Base-by-base conservation (phyloP, 192 early-diverging fungal genomes). In the Backusella circina region DNA sequence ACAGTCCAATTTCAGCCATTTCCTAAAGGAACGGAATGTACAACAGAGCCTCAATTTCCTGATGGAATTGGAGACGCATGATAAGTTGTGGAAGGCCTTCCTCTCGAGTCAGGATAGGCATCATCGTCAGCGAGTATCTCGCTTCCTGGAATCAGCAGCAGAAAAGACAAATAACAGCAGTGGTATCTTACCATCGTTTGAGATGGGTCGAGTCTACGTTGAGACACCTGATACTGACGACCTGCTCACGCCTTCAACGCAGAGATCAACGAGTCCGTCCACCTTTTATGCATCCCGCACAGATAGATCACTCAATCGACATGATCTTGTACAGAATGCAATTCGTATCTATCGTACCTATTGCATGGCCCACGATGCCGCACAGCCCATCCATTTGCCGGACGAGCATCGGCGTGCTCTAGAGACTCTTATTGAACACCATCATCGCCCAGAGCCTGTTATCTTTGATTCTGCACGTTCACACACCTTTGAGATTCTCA, bases 401-500 rank as follows among this genome's bases (percentile, higher is more conserved):
- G 80, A 83, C 3, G 79, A 85, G 35, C 77, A 81, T 32, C 74
- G 82, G 30, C 33, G 50, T 28, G 83, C 82, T 2, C 70, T 85
- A 38, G 71, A 83, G 38, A 78, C 76, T 35, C 38, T 85, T 10
- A 70, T 85, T 37, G 80, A 81, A 47, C 65, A 72, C 2, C 75
- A 85, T 39, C 79, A 80, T 32, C 77, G 79, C 15, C 75, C 80
- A 2, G 83, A 85, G 33, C 84, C 84, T 12, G 51, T 83, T 26
- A 72, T 85, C 5, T 85, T 85, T 74, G 83, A 83, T 65, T 79
- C 82, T 21, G 73, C 84, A 10, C 72, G 79, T 32, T 47, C 74
- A n/a, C 80, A 85, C 41, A 77, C 84, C 13, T 84, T 79, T 73
- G 82, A 85, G 50, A 75, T 85, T 12, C 78, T 85, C 77, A 84